Base-by-base conservation (phyloP, 148 eudicot genomes). In the Camellia sinensis region DNA sequence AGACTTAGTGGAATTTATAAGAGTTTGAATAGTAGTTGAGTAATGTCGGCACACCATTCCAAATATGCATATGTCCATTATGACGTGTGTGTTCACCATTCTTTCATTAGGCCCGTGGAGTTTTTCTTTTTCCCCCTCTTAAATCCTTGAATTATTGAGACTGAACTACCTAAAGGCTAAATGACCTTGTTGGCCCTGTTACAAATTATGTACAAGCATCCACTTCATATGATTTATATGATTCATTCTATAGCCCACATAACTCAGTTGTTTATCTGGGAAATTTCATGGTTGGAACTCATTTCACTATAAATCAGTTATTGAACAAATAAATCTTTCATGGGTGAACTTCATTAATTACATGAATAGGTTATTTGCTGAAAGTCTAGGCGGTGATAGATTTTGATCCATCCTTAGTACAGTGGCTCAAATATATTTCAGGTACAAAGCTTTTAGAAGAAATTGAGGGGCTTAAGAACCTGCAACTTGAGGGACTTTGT, bases 361-460 rank as follows among this genome's bases (percentile, higher is more conserved):
- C 12, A 68, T 3, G 72, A 54, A 68, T 61, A 60, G 22, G n/a
- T 69, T 43, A 21, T 43, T 74, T 19, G 56, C 48, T 19, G 82
- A 40, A 53, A 46, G 7, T 29, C 4, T 50, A 50, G 59, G 18
- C 37, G 0, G 7, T 29, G 1, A 37, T 44, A 18, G 40, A 41
- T 44, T 53, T 78, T 56, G 3, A 40, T 48, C 45, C 11, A 3
- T 61, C 67, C 14, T 69, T 69, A 46, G 15, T 52, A 52, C 22
- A 46, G 65, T 29, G 59, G 83, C 71, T 64, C 60, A 56, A 22
- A 40, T 62, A 74, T 64, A 79, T 66, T 86, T 80, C 88, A 92
- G 95, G 81, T 80, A 78, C 76, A 76, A 82, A 86, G 77, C 88
- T 92, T 81, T 80, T 83, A 70, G 86, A 86, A 83, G 92, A 90